Evolutionary conservation across 2,329 filamentous ascomycete genomes (phyloP).

Genomic region (Colletotrichum sp.): DNA sequence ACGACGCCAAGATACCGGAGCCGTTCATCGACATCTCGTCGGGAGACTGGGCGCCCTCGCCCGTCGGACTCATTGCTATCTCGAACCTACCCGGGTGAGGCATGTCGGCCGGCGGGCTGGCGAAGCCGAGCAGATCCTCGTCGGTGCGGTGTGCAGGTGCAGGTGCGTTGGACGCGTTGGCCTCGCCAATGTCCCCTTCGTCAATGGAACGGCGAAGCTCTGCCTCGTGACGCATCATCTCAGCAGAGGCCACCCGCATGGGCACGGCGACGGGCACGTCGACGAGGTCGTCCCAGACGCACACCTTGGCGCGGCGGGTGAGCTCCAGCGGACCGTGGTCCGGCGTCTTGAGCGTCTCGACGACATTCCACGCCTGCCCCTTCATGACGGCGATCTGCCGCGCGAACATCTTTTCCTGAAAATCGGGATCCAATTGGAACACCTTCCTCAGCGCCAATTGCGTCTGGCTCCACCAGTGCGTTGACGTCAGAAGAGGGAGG

Average conservation of each 20-base stretch:
- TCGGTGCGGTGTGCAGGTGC: slow-evolving; percentile 37
- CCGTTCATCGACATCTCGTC: slow-evolving; percentile 32
- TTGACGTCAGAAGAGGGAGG: slow-evolving; percentile 92
- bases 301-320: slow-evolving; percentile 87
- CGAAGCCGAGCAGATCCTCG: slow-evolving; percentile 75
- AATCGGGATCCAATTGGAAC: slow-evolving; percentile 92
- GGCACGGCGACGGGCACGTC: slow-evolving; percentile 95
- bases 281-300: slow-evolving; percentile 97
- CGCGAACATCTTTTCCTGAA: slow-evolving; percentile 99
- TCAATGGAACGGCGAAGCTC: slow-evolving; percentile 54
- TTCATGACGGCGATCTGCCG: slow-evolving; percentile 99
- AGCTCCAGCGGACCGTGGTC: slow-evolving; percentile 95
- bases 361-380: slow-evolving; percentile 98
- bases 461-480: slow-evolving; percentile 96
- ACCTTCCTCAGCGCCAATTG: slow-evolving; percentile 84
- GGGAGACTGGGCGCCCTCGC: slow-evolving; percentile 43
- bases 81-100: slow-evolving; percentile 81
- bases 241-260: slow-evolving; percentile 82
- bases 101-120: slow-evolving; percentile 66
- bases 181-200: slow-evolving; percentile 84
- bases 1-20: slow-evolving; percentile 7
- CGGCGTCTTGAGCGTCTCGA: slow-evolving; percentile 90
- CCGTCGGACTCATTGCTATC: slow-evolving; percentile 55
- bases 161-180: slow-evolving; percentile 38
- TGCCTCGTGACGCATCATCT: slow-evolving; percentile 66